A percentile compares a stretch with the other conserved stretches of the same genome.
Conservation (phyloP, 345 rosid species). For the Syzygium aqueum region DNA sequence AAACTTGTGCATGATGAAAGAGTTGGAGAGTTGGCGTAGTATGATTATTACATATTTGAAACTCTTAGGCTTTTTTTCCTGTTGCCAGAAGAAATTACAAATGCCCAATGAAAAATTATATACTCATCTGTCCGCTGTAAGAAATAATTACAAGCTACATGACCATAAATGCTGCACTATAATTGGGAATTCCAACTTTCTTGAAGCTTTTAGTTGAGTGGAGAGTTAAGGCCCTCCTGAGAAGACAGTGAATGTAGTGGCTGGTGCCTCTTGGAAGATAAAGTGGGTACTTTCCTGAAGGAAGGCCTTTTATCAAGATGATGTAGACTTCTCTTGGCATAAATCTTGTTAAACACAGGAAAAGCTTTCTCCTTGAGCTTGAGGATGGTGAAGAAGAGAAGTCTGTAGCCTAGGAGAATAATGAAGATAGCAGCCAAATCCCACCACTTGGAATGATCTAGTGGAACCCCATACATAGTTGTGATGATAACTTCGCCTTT, state of each 20-base stretch:
- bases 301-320: slow-evolving; percentile 56
- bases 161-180: background rate
- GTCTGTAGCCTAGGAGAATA: slow-evolving; percentile 7
- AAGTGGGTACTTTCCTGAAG: slow-evolving; percentile 33
- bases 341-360: slow-evolving; percentile 34
- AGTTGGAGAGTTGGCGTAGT: background rate
- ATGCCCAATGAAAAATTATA: background rate
- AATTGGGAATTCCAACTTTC: background rate
- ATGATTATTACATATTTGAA: background rate
- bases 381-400: slow-evolving; percentile 14
- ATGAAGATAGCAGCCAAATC: slow-evolving; percentile 20
- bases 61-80: background rate
- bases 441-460: slow-evolving; percentile 28
- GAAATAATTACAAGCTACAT: background rate
- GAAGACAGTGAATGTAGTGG: slow-evolving; percentile 47
- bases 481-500: slow-evolving; percentile 23
- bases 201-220: slow-evolving; percentile 15
- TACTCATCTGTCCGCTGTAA: background rate
- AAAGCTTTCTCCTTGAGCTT: slow-evolving; percentile 13
- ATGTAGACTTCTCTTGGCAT: slow-evolving; percentile 42
- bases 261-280: slow-evolving; percentile 41
- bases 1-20: background rate
- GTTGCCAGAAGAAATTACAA: background rate
- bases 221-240: slow-evolving; percentile 58
- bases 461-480: slow-evolving; percentile 13